A percentile compares a stretch with the other conserved stretches of the same genome.
phyloP scores from a whole-genome alignment of 345 rosid genomes.

The Brassica juncea region DNA sequence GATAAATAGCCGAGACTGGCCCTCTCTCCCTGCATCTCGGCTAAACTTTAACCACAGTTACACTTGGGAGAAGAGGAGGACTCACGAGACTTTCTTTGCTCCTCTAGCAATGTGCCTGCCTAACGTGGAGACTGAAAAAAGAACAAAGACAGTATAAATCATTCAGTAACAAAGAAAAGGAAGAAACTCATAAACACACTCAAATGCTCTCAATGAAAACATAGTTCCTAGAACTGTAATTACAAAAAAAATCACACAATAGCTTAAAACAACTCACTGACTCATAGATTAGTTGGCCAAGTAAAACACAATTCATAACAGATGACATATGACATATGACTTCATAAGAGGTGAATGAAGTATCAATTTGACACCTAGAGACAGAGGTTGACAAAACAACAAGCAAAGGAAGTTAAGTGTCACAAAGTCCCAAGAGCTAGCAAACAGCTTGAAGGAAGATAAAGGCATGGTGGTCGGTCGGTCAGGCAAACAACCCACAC shows the following conservation, averaged over 20 bases:
- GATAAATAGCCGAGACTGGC: constrained; percentile 73
- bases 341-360: background rate
- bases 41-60: constrained; percentile 37
- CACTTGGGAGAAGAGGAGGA: constrained; percentile 20
- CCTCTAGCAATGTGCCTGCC: constrained; percentile 26
- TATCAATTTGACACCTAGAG: background rate
- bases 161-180: constrained; percentile 1
- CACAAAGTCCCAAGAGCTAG: constrained; percentile 23
- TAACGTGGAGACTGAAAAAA: constrained; percentile 19
- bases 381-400: constrained; percentile 12
- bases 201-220: background rate
- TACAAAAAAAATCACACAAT: background rate
- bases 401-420: constrained; percentile 20
- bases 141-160: constrained; percentile 5
- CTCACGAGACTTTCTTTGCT: constrained; percentile 37
- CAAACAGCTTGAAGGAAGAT: constrained; percentile 18
- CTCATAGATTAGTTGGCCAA: background rate
- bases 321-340: background rate
- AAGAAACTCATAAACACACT: background rate
- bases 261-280: constrained; percentile 2
- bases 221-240: background rate
- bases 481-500: constrained; percentile 16
- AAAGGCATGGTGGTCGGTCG: constrained; percentile 18
- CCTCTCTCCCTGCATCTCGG: constrained; percentile 83
- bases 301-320: background rate